These are phyloP conservation scores for Paramecium tetraurelia DNA, from an alignment of 73 alveolate genomes.

Conservation along the genomic window DNA sequence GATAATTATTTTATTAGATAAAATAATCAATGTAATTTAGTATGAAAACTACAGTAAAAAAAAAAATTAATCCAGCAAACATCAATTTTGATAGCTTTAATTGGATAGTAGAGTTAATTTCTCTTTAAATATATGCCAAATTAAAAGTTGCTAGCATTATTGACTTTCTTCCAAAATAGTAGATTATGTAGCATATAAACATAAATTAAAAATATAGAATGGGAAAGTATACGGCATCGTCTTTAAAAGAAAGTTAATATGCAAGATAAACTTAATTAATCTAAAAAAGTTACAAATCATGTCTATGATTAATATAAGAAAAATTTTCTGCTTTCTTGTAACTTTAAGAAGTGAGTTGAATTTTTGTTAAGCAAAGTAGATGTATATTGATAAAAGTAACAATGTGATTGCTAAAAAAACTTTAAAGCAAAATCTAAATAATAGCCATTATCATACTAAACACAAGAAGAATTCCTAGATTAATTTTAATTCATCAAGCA, in stretches of 20 bases:
- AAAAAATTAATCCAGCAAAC: neutral
- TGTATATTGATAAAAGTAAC: neutral
- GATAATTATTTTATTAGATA: neutral
- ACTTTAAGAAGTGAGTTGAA: neutral
- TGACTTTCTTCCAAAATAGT: slow-evolving; percentile 21
- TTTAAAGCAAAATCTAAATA: neutral
- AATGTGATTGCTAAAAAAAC: neutral
- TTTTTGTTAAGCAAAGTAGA: neutral
- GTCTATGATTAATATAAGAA: neutral
- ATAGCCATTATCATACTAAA: neutral
- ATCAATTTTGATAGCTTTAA: neutral
- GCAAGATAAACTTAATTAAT: neutral
- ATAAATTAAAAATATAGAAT: slow-evolving; percentile 6
- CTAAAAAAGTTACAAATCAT: neutral
- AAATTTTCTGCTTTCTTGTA: neutral
- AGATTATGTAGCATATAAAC: neutral
- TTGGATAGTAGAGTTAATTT: neutral
- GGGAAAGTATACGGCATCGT: neutral
- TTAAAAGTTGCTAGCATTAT: neutral
- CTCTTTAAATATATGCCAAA: neutral
- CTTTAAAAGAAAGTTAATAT: neutral
- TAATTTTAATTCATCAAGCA: neutral
- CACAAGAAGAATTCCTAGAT: neutral
- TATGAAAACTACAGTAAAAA: neutral
- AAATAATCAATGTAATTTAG: neutral